Conservation (phyloP, 129 eudicot species). For the Pseudognaphalium luteoalbum region DNA sequence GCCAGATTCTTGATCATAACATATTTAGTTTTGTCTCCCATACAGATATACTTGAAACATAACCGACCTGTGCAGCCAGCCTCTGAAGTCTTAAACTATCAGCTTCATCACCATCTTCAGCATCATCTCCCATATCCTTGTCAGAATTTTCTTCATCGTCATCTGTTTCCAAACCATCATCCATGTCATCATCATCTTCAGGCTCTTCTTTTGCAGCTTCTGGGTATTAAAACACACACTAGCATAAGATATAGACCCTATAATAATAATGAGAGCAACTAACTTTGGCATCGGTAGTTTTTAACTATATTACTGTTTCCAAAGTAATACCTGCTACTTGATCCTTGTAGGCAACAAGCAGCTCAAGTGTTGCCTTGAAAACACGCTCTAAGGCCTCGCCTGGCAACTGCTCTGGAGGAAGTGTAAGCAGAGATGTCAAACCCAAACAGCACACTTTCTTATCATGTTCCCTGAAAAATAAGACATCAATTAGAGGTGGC, state of each 20-base stretch:
- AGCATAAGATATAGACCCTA: conserved; percentile 12
- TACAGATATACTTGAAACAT: conserved; percentile 1
- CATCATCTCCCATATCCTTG: conserved; percentile 86
- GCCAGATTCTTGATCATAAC: neutral
- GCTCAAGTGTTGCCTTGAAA: conserved; percentile 85
- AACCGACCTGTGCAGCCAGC: conserved; percentile 81
- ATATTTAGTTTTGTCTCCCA: conserved; percentile 9
- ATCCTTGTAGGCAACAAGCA: conserved; percentile 93
- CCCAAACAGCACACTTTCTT: conserved; percentile 97
- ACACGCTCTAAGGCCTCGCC: conserved; percentile 89
- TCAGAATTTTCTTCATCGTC: conserved; percentile 77
- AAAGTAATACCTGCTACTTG: conserved; percentile 74
- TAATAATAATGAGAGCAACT: neutral
- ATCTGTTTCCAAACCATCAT: conserved; percentile 74
- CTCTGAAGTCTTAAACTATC: conserved; percentile 64
- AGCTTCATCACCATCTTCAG: conserved; percentile 83
- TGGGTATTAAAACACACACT: conserved; percentile 16
- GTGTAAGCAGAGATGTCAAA: conserved; percentile 79
- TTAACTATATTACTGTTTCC: neutral
- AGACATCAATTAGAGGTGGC: neutral
- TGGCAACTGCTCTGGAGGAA: conserved; percentile 88
- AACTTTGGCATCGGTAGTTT: neutral
- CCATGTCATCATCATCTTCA: conserved; percentile 69
- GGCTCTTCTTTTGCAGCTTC: conserved; percentile 75
- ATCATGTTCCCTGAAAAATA: conserved; percentile 66